Conservation (phyloP, 225 moss, liverwort and hornwort genomes). For the Thuidium tamariscinum region DNA sequence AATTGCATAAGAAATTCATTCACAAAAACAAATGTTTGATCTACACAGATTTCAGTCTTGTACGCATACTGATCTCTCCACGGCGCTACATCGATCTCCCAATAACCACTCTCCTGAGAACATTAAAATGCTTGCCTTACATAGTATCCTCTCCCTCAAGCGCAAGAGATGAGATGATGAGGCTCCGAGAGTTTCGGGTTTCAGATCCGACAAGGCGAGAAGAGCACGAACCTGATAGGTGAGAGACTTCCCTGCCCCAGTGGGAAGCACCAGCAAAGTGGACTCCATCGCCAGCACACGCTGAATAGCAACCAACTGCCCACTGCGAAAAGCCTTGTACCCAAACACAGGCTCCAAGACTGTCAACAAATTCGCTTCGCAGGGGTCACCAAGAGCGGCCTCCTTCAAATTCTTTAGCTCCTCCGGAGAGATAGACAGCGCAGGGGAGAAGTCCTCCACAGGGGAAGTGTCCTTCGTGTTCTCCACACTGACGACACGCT, state of each 20-base stretch:
- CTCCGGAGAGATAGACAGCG: neutral
- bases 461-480: neutral
- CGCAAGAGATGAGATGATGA: neutral
- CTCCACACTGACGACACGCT: neutral
- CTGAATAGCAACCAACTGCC: conserved; percentile 58
- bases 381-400: conserved; percentile 20
- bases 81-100: neutral
- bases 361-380: conserved; percentile 37
- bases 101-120: neutral
- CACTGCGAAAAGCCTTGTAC: conserved; percentile 46
- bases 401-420: conserved; percentile 21
- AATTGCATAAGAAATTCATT: neutral
- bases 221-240: conserved; percentile 68
- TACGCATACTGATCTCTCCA: neutral
- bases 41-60: neutral
- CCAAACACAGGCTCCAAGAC: conserved; percentile 56
- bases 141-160: neutral
- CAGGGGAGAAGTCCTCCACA: neutral
- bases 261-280: conserved; percentile 81
- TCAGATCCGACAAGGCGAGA: neutral
- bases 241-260: conserved; percentile 87
- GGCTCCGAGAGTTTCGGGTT: neutral
- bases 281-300: conserved; percentile 60
- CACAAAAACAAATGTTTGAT: neutral
- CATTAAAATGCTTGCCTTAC: neutral